Evolutionary conservation across 768 basidiomycete genomes (phyloP), one percentile per base, ranked within the genome.

Genomic region (Cubamyces sp.): DNA sequence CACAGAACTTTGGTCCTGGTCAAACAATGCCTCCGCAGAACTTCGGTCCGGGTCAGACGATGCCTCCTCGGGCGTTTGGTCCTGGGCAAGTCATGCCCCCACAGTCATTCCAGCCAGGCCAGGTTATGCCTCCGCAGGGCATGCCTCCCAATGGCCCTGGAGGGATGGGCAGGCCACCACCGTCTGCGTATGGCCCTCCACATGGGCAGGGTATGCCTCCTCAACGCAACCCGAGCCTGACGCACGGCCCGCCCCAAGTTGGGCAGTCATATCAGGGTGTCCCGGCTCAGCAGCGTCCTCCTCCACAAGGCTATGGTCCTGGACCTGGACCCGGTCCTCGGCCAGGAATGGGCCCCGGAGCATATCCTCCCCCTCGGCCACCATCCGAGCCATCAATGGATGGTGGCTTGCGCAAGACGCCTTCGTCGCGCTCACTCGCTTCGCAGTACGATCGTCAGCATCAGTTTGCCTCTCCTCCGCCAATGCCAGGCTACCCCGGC

Each of bases 341-440:
- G 34, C 61, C 48, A 25, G 54, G 60, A 23, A 64, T 64, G 58
- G 55, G 60, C 45, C 48, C 66, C 4, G 28, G 50, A 21, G 23
- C 59, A 26, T 57, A 63, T 61, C 60, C 51, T 25, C 54, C 68
- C 9, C 64, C 66, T 1, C 68, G 70, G 7, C 62, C 71, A 1
- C 65, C 69, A 7, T 72, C 72, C 9, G 71, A 70, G 25, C 67
- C 71, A 2, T 61, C 73, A 0, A 66, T 69, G 47, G 70, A 74
- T n/a, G 71, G 69, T 25, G 72, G 65, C 15, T 64, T 82, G 28
- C 78, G 75, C 34, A 88, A 87, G 70, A 82, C 82, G 11, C 73
- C 80, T 21, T 90, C 90, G 14, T 75, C 82, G 23, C 82, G 82
- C 21, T 89, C 87, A 15, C 77, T 91, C 28, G 77, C 78, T 68